A percentile compares a stretch with the other conserved stretches of the same genome.
Conservation (phyloP, 2,329 filamentous ascomycete genomes). For the Trichoderma aggressivum region DNA sequence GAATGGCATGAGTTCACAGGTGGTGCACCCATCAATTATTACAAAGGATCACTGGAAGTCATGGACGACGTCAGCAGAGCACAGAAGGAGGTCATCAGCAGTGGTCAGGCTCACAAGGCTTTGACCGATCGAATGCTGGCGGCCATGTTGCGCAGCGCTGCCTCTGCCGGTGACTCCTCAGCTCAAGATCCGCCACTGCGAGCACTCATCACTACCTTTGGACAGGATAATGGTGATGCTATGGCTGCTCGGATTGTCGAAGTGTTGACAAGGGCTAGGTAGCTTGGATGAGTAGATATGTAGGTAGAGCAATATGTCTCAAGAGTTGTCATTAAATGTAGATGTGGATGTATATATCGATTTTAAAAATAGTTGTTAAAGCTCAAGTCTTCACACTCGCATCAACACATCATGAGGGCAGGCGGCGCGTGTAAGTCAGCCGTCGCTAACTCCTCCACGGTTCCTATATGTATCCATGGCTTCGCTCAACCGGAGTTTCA, state of each 20-base stretch:
- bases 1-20: slow-evolving; percentile 6
- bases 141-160: background rate
- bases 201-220: background rate
- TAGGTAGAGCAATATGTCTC: background rate
- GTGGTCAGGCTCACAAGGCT: background rate
- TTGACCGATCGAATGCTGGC: background rate
- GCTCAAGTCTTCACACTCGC: background rate
- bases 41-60: background rate
- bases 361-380: background rate
- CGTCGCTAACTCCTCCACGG: background rate
- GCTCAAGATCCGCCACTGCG: background rate
- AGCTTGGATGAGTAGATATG: background rate
- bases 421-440: background rate
- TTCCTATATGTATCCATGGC: background rate
- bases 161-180: background rate
- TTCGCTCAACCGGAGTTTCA: background rate
- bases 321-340: accelerated
- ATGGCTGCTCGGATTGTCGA: slow-evolving; percentile 3
- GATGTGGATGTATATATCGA: background rate
- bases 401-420: too few relatives aligned
- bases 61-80: background rate
- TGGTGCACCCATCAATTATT: background rate
- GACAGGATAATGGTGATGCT: slow-evolving; percentile 1
- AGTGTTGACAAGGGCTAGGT: background rate
- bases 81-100: background rate